Conservation (phyloP, 106 monocot species). For the Acorus calamus region DNA sequence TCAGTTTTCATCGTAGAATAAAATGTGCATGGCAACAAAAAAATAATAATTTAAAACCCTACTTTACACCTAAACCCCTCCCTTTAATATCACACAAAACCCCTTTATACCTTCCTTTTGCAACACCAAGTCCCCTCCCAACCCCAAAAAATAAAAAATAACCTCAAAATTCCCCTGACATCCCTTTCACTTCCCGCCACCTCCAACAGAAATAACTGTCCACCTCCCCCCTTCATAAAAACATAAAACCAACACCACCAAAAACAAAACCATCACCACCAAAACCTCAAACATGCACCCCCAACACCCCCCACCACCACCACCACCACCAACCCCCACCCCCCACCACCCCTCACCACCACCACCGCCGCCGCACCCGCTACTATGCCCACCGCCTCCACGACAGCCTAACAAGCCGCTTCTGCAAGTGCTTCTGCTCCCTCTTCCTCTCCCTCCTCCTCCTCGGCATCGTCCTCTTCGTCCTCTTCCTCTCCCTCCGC, state of each 20-base stretch:
- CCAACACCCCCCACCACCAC: not conserved
- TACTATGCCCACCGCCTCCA: slow-evolving; percentile 4
- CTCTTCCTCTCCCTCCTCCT: slow-evolving; percentile 24
- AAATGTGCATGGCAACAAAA: too few species aligned
- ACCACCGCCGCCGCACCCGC: slow-evolving; percentile 10
- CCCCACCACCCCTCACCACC: not conserved
- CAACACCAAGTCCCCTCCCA: too few species aligned
- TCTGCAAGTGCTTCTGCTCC: slow-evolving; percentile 17
- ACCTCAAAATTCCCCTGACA: slow-evolving; percentile 8
- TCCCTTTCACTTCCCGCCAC: slow-evolving; percentile 16
- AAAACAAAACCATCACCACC: too few species aligned
- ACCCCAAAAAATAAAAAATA: too few species aligned
- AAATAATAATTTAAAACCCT: too few species aligned
- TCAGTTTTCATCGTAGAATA: too few species aligned
- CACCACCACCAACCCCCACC: not conserved
- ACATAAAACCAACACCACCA: not conserved
- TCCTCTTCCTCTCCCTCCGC: slow-evolving; percentile 33
- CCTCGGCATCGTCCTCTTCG: slow-evolving; percentile 23
- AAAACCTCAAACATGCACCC: not conserved
- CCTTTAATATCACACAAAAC: too few species aligned
- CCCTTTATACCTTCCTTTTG: too few species aligned
- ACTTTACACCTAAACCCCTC: too few species aligned
- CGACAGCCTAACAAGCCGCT: slow-evolving; percentile 3
- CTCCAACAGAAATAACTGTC: too few species aligned
- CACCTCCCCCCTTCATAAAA: not conserved